Evolutionary conservation across 2,329 filamentous ascomycete species (phyloP).

Genomic region (Monilinia aucupariae): DNA sequence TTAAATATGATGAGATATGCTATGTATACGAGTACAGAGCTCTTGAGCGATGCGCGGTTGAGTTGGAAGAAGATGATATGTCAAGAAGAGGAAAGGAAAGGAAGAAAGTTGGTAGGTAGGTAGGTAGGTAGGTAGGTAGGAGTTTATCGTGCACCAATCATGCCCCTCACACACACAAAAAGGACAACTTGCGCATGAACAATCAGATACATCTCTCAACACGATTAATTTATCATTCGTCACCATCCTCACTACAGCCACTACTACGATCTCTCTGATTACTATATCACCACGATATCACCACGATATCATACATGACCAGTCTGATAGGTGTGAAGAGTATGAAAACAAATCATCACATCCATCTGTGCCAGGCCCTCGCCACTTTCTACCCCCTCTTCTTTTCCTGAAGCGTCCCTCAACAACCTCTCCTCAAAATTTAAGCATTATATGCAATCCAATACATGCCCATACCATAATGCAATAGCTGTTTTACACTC

Average conservation of each 20-base stretch:
- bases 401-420: neutral
- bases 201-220: neutral
- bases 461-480: conserved; percentile 3
- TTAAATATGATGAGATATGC: no score
- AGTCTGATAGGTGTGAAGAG: neutral
- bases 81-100: no score
- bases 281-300: neutral
- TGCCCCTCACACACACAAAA: no score
- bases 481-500: neutral
- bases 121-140: no score
- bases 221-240: neutral
- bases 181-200: no score
- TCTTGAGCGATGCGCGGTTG: no score
- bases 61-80: no score
- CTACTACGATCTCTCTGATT: neutral
- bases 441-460: conserved; percentile 12
- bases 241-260: neutral
- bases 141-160: no score
- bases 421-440: neutral
- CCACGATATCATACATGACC: neutral
- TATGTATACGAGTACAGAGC: no score
- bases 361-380: neutral
- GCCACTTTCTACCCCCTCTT: neutral
- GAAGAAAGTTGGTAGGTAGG: no score
- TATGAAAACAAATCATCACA: neutral